Evolutionary conservation across 2,329 filamentous ascomycete genomes (phyloP), one percentile per base, ranked within the genome.

Genomic region (Alternaria conjuncta): DNA sequence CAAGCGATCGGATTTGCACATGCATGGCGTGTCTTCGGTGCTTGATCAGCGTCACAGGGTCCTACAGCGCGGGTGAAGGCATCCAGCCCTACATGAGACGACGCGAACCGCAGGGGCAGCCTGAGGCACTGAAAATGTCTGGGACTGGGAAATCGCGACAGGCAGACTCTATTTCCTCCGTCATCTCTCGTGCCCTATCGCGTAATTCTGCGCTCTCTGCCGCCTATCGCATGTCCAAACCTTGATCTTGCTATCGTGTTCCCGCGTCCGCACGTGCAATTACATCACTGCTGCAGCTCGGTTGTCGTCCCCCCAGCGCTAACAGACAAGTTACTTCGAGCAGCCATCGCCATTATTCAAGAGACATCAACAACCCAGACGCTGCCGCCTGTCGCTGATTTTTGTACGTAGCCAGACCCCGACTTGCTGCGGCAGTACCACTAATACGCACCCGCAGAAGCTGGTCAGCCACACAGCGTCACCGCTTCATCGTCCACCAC

Each of bases 231-330:
- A 44, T 26, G 26, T 21, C 20, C 43, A 61, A 66, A 58, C 63
- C 67, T 53, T 66, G 69, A 56, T 68, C 57, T 67, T 55, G 57
- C 28, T 49, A 25, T 47, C 26, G 26, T 41, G 43, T 47, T 30
- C 59, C 71, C 69, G 68, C 69, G 64, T 66, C 61, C 26, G 70
- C 71, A 73, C 70, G 71, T 73, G 71, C 70, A 60, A 72, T 73
- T 72, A 74, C 71, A 73, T 74, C 71, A 73, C 65, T 55, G 57
- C 55, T 59, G 59, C 60, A 70, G 66, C 71, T 69, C 66, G 61
- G 65, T 60, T 68, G 71, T 62, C 55, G 56, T 61, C 55, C 60
- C 44, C 63, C 60, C 62, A 68, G 53, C 64, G 57, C 64, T 58
- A 66, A 61, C 61, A 53, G 55, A 47, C 61, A 61, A 61, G 44